Conservation (phyloP, 163 green algal species). For the Chlamydomonas reinhardtii region DNA sequence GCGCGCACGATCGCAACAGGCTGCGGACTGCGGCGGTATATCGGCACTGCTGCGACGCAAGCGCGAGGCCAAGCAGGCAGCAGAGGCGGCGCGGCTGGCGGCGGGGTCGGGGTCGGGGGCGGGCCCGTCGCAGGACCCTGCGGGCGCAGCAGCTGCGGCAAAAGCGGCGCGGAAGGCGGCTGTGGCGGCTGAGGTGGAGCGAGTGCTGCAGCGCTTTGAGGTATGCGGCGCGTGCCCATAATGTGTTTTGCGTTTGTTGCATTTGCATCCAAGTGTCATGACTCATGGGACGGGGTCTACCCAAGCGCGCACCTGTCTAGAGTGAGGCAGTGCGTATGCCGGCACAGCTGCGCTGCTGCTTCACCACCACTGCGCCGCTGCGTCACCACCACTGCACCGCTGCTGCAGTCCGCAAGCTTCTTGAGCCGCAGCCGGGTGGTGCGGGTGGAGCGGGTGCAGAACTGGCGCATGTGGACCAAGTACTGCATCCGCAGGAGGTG, state of each 20-base stretch:
- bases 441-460: slow-evolving; percentile 60
- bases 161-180: slow-evolving; percentile 5
- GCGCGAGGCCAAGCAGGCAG: neutral
- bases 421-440: slow-evolving; percentile 17
- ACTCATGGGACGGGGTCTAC: too few relatives aligned
- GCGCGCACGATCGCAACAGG: too few relatives aligned
- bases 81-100: neutral
- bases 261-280: too few relatives aligned
- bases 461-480: slow-evolving; percentile 57
- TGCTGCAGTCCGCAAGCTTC: slow-evolving; percentile 27
- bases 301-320: too few relatives aligned
- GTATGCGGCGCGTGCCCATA: neutral
- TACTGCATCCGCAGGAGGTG: slow-evolving; percentile 51
- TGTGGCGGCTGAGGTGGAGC: slow-evolving; percentile 32
- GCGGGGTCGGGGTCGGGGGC: neutral
- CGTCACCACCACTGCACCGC: too few relatives aligned
- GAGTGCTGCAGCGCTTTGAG: slow-evolving; percentile 36
- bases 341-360: too few relatives aligned
- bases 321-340: too few relatives aligned
- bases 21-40: slow-evolving; percentile 18
- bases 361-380: too few relatives aligned
- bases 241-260: too few relatives aligned
- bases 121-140: neutral
- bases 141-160: neutral
- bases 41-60: slow-evolving; percentile 4